A percentile compares a stretch with the other conserved stretches of the same genome.
phyloP scores from a whole-genome alignment of 1,284 basidiomycete genomes.

The Pseudozyma sp. region DNA sequence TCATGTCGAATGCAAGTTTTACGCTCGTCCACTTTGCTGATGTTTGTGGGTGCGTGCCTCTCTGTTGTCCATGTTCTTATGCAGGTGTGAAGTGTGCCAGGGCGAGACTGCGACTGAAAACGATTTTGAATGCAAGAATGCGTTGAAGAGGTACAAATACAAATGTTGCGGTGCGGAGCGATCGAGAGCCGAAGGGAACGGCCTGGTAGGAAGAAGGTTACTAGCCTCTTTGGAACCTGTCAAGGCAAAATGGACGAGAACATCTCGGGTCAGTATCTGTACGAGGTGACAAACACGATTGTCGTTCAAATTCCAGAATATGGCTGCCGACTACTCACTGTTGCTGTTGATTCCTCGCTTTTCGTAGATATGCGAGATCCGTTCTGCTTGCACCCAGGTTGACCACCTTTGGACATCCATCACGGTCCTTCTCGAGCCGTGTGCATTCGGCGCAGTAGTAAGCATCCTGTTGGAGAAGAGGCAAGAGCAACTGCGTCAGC shows the following conservation, averaged over 20 bases:
- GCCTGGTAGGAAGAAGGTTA: neutral
- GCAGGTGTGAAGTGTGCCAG: neutral
- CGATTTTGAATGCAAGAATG: slow-evolving; percentile 1
- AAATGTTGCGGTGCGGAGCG: slow-evolving; percentile 8
- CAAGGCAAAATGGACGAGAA: neutral
- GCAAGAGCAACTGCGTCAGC: too few relatives aligned
- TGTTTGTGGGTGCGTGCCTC: too few relatives aligned
- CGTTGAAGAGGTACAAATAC: slow-evolving; percentile 31
- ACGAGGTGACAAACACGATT: neutral
- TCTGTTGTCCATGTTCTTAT: too few relatives aligned
- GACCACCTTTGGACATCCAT: slow-evolving; percentile 98
- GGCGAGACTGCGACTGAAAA: neutral
- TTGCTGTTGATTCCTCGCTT: slow-evolving; percentile 55
- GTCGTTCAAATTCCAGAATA: neutral
- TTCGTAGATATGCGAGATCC: slow-evolving; percentile 60
- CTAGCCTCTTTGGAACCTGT: slow-evolving; percentile 38
- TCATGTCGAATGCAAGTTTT: too few relatives aligned
- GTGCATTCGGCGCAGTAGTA: slow-evolving; percentile 77
- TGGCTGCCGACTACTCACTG: slow-evolving; percentile 25
- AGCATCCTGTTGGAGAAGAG: slow-evolving; percentile 50
- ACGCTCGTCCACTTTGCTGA: too few relatives aligned
- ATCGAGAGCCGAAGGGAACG: neutral
- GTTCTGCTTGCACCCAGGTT: slow-evolving; percentile 79
- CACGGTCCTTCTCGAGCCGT: slow-evolving; percentile 93
- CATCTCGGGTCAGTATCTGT: neutral